phyloP scores from a whole-genome alignment of 306 rosid species.

The Quillaja saponaria region DNA sequence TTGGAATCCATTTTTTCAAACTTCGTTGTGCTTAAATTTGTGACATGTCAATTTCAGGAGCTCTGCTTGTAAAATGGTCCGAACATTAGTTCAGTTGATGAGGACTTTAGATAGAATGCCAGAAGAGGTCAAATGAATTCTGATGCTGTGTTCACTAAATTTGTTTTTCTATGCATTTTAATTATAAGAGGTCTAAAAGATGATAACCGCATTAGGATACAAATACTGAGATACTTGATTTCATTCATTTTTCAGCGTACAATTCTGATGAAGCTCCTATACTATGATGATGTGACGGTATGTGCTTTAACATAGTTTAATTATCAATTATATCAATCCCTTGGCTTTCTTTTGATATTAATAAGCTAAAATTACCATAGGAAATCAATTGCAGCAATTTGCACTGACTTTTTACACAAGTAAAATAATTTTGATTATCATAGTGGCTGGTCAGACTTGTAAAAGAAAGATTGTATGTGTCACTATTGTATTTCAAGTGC shows the following conservation, averaged over 20 bases:
- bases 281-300: constrained; percentile 90
- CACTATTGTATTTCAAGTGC: neutral
- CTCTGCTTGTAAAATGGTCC: constrained; percentile 97
- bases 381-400: constrained; percentile 3
- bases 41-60: constrained; percentile 57
- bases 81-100: constrained; percentile 92
- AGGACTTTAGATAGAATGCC: constrained; percentile 88
- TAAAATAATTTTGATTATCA: too few species aligned
- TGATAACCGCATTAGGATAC: too few species aligned
- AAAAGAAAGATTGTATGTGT: constrained; percentile 17
- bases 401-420: too few species aligned
- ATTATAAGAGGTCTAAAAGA: neutral
- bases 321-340: constrained; percentile 6
- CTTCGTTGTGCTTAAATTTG: neutral
- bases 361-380: neutral
- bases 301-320: constrained; percentile 22
- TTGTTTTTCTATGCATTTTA: neutral
- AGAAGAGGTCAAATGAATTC: constrained; percentile 65
- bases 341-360: constrained; percentile 1
- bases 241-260: constrained; percentile 71
- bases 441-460: constrained; percentile 25
- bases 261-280: constrained; percentile 86
- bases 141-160: neutral
- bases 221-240: neutral
- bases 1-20: neutral